Base-by-base conservation (phyloP, 331 rosid species). In the Spiraea crenata region DNA sequence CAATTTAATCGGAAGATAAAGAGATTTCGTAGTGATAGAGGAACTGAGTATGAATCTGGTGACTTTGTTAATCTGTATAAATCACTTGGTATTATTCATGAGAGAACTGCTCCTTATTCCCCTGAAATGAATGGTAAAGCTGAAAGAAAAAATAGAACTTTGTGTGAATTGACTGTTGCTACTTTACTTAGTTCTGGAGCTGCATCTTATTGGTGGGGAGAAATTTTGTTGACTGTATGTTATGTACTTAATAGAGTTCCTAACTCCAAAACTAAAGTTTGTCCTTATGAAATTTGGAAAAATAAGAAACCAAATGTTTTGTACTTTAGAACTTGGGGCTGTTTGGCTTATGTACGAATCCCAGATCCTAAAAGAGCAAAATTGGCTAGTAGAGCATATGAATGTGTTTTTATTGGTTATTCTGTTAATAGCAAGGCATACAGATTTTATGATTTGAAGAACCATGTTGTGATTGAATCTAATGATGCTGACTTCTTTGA, bases 91-190 rank as follows among this genome's bases (percentile, higher is more conserved):
- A 63, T 63, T 20, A 63, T 63, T 0, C 67, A 63, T 63, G 51
- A 63, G 16, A 63, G 12, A 40, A 65, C 4, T n/a, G 8, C 44
- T 8, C 70, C 70, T 0, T 47, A 44, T 6, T 67, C 14, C 35
- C 16, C n/a, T 17, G 0, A 67, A 67, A 67, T 67, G 60, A 67
- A 67, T 31, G 46, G 72, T 7, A 50, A 67, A 67, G 45, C 31
- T 67, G 72, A 42, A 44, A 64, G 55, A 64, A 67, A 67, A 67
- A 67, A 67, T 49, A 15, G 25, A 38, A 67, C 72, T 4, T 25
- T 50, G 6, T 0, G 1, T 48, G 45, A 67, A 35, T 31, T 3
- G 1, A 50, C 34, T 47, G 45, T 67, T 20, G 41, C 9, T 25
- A 3, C 31, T 34, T 35, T 67, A 47, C 41, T 42, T n/a, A 63